These are phyloP conservation scores for Klebsormidium nitens DNA, from an alignment of 139 green algal species.

Conservation along the genomic window DNA sequence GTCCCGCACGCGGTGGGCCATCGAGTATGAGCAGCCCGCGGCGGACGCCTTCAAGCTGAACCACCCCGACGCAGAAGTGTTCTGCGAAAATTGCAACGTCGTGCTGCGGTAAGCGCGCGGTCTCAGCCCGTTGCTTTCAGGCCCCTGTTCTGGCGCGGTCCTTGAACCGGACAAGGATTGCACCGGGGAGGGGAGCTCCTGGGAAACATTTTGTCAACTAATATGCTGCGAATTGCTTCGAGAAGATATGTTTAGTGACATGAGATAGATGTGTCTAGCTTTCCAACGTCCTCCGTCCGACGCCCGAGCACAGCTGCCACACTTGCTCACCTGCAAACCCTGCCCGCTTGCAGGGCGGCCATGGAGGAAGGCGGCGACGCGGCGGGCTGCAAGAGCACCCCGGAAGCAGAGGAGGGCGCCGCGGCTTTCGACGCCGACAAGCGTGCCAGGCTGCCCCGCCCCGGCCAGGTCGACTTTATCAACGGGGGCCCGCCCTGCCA, in stretches of 20 bases:
- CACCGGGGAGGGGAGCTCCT: too few species aligned
- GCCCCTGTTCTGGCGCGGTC: too few species aligned
- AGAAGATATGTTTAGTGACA: too few species aligned
- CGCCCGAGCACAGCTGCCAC: too few species aligned
- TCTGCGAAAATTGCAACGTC: slow-evolving; percentile 92
- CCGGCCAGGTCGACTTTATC: slow-evolving; percentile 91
- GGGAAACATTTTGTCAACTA: too few species aligned
- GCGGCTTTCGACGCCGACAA: slow-evolving; percentile 2
- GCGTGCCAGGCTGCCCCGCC: slow-evolving; percentile 55
- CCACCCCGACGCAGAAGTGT: slow-evolving; percentile 69
- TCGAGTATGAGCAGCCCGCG: slow-evolving; percentile 88
- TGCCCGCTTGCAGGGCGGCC: slow-evolving; percentile 48
- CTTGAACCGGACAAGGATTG: too few species aligned
- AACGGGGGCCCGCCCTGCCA: slow-evolving; percentile 87
- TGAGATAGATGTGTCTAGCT: too few species aligned
- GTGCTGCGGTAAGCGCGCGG: slow-evolving; percentile 65
- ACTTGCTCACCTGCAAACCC: too few species aligned
- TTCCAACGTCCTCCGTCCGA: too few species aligned
- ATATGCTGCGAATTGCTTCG: too few species aligned
- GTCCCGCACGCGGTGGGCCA: slow-evolving; percentile 76
- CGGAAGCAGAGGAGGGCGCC: slow-evolving; percentile 24
- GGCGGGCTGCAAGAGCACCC: slow-evolving; percentile 54
- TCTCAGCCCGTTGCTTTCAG: too few species aligned
- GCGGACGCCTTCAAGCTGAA: slow-evolving; percentile 87
- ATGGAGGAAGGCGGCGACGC: slow-evolving; percentile 70